Evolutionary conservation across 2,329 filamentous ascomycete genomes (phyloP), one percentile per base, ranked within the genome.

Genomic region (Colletotrichum zoysiae): DNA sequence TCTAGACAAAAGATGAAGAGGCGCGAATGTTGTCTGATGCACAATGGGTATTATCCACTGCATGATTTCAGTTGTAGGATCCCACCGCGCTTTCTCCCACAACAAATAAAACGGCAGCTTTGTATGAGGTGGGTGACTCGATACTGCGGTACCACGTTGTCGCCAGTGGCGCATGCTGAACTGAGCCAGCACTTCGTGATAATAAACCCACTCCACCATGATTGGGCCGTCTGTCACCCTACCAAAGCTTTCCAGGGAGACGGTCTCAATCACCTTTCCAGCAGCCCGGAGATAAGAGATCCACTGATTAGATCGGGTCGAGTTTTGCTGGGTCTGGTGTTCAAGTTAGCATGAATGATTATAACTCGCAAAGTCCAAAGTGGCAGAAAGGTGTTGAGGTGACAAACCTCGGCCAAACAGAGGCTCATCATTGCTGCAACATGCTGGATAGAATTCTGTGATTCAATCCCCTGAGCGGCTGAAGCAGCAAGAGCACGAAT

Each of bases 381-480:
- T 26, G 4, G 5, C 18, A 2, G 9, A 40, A 6, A 3, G 7
- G 16, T 18, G 26, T 1, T 6, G 1, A 14, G 8, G 8, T 20
- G 18, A 67, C 74, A 55, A 30, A 78, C 78, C 73, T 80, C 79
- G 44, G 78, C 78, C 3, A 75, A 71, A 38, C 76, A 76, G 1
- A 80, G 70, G 8, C 79, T 64, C 78, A 80, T 79, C n/a, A 74
- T 77, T 3, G 78, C 73, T 18, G 78, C 77, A 12, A 79, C 71
- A 51, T 79, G 79, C 23, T 78, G 78, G 23, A 76, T 64, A 14
- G 77, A 77, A 30, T 60, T 73, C 26, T 74, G 73, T 1, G 63
- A n/a, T 3, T 65, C 38, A 5, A 74, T 66, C 4, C 61, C 75
- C 38, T 69, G 67, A 9, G 74, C 67, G 8, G 77, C 74, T 14